These are phyloP conservation scores for Paraconiothyrium brasiliense DNA, from an alignment of 2,329 filamentous ascomycete genomes.

Conservation along the genomic window DNA sequence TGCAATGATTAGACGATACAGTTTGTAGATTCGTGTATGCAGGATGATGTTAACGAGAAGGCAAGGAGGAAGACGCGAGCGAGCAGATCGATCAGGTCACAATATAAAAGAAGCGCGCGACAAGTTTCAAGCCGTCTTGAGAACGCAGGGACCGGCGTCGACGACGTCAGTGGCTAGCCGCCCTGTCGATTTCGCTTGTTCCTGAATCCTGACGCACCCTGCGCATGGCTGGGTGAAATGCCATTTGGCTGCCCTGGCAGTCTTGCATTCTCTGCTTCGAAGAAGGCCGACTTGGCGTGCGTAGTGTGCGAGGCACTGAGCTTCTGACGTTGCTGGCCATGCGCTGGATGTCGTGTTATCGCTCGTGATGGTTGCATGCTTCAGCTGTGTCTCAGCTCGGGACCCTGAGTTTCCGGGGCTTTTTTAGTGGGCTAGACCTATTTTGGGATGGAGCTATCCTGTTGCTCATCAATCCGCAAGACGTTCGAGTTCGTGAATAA, in stretches of 20 bases:
- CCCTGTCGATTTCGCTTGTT: conserved; percentile 12
- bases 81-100: background rate
- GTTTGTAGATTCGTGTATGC: background rate
- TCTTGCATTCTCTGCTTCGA: conserved; percentile 1
- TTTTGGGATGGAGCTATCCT: background rate
- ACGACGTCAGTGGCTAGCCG: conserved; percentile 40
- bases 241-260: background rate
- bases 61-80: background rate
- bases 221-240: background rate
- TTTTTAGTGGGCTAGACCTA: background rate
- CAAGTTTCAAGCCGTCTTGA: conserved; percentile 27
- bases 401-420: background rate
- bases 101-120: conserved; percentile 16
- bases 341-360: background rate
- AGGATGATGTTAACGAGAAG: background rate
- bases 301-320: conserved; percentile 1
- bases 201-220: conserved; percentile 9
- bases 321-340: conserved; percentile 6
- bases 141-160: conserved; percentile 30
- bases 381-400: conserved; percentile 34
- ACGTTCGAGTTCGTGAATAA: background rate
- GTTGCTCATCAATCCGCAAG: no score
- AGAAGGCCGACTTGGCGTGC: conserved; percentile 6
- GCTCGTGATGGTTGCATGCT: conserved; percentile 20
- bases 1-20: background rate